Conservation (phyloP, 169 alveolate genomes). For the Eimeria praecox region DNA sequence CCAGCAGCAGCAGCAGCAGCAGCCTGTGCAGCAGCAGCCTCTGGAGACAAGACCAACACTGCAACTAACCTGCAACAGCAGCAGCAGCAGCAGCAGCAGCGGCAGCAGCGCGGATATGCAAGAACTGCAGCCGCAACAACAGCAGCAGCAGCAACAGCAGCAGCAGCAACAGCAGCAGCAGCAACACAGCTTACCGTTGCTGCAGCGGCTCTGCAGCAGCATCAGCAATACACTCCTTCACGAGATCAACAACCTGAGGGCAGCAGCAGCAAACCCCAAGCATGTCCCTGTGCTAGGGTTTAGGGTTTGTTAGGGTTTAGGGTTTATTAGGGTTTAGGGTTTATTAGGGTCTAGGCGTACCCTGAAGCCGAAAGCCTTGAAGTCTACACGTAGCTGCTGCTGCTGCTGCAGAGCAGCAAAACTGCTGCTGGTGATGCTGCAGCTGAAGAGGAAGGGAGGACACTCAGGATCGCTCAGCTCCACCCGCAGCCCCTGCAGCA, state of each 20-base stretch:
- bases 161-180: not conserved
- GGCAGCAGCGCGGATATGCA: not conserved
- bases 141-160: conserved; percentile 20
- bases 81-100: conserved; percentile 14
- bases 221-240: conserved; percentile 42
- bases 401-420: conserved; percentile 52
- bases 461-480: conserved; percentile 57
- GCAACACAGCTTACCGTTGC: conserved; percentile 30
- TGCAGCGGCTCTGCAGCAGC: conserved; percentile 48
- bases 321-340: conserved; percentile 12
- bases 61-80: conserved; percentile 60
- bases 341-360: not conserved
- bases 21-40: conserved; percentile 38
- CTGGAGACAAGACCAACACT: conserved; percentile 30
- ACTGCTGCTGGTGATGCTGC: conserved; percentile 38
- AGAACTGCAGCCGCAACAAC: not conserved
- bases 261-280: not conserved
- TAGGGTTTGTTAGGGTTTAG: conserved; percentile 13
- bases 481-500: conserved; percentile 25
- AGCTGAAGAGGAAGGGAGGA: conserved; percentile 33
- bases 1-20: conserved; percentile 16
- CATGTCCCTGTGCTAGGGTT: not conserved
- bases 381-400: conserved; percentile 42
- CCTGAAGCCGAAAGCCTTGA: conserved; percentile 23
- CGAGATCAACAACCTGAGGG: conserved; percentile 27